Evolutionary conservation across 768 basidiomycete species (phyloP).

Genomic region (Boletus huronensis): DNA sequence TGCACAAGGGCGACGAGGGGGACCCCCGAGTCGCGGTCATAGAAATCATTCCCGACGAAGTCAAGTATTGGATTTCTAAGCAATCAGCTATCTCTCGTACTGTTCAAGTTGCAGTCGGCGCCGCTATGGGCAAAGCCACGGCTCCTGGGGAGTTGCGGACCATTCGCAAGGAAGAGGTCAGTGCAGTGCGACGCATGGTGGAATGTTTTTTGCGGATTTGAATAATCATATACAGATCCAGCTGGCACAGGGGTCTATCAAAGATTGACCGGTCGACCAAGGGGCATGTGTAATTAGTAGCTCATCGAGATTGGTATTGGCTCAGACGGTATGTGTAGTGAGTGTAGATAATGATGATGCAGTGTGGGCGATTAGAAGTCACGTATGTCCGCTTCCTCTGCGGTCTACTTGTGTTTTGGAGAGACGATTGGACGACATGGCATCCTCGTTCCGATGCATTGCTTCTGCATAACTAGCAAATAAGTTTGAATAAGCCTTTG

Average conservation of each 20-base stretch:
- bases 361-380: not conserved
- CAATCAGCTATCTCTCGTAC: conserved; percentile 55
- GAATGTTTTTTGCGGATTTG: not conserved
- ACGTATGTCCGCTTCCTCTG: conserved; percentile 20
- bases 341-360: not conserved
- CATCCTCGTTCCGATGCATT: conserved; percentile 74
- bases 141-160: conserved; percentile 75
- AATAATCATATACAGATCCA: conserved; percentile 15
- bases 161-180: conserved; percentile 70
- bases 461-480: conserved; percentile 59
- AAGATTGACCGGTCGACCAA: conserved; percentile 14
- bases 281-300: not conserved
- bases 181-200: conserved; percentile 26
- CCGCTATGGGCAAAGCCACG: conserved; percentile 58
- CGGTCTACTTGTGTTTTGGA: conserved; percentile 32
- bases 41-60: conserved; percentile 74
- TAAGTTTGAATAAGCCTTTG: not conserved
- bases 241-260: conserved; percentile 7
- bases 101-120: conserved; percentile 55
- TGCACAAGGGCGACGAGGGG: conserved; percentile 73
- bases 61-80: conserved; percentile 76
- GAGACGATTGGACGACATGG: conserved; percentile 61
- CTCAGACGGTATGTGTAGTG: conserved; percentile 14
- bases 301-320: conserved; percentile 1
- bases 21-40: conserved; percentile 82